Percentiles rank a stretch among this genome's conserved stretches.
These are phyloP conservation scores for Lathyrus sativus DNA, from an alignment of 306 rosid genomes.

Conservation along the genomic window DNA sequence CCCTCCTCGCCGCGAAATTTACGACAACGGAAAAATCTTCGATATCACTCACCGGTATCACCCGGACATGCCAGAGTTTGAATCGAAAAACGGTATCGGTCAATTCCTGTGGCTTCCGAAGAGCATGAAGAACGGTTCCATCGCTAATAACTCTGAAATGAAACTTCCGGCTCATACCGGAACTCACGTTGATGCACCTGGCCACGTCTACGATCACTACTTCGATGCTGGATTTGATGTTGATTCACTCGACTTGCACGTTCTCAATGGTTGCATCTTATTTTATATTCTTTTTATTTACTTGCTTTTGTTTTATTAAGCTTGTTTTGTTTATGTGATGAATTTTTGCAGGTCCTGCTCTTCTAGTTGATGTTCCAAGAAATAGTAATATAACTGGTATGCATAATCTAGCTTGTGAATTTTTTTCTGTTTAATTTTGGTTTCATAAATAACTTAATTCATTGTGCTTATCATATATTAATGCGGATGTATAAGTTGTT, in stretches of 20 bases:
- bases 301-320: neutral
- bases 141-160: constrained; percentile 67
- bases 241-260: constrained; percentile 73
- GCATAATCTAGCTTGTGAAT: constrained; percentile 22
- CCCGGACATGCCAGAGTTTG: constrained; percentile 63
- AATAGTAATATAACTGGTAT: constrained; percentile 76
- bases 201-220: constrained; percentile 76
- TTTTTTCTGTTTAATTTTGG: neutral
- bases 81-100: constrained; percentile 57
- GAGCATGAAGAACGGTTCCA: constrained; percentile 86
- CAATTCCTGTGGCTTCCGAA: constrained; percentile 67
- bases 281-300: neutral
- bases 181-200: constrained; percentile 86
- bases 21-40: constrained; percentile 67
- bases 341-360: constrained; percentile 64
- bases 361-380: constrained; percentile 82
- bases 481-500: neutral
- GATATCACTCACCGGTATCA: constrained; percentile 73
- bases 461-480: neutral
- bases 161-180: constrained; percentile 83
- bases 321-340: constrained; percentile 23
- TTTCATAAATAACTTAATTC: too few species aligned
- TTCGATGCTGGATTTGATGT: constrained; percentile 85
- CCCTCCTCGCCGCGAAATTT: constrained; percentile 73
- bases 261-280: constrained; percentile 63